Evolutionary conservation across 2,329 filamentous ascomycete species (phyloP).

Genomic region (Diplodia sapinea): DNA sequence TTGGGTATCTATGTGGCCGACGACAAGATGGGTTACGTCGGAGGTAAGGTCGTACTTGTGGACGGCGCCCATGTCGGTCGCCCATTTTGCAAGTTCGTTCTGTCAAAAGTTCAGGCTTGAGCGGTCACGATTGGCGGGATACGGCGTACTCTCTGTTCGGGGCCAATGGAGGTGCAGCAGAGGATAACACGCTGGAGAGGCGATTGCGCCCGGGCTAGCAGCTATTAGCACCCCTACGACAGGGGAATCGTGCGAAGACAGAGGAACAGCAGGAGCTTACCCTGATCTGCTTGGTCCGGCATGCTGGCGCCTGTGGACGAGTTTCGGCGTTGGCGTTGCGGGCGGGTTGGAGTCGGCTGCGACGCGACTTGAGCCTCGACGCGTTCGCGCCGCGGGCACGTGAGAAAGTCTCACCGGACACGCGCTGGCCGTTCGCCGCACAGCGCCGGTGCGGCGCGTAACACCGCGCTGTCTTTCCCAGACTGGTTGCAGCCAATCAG

Average conservation of each 20-base stretch:
- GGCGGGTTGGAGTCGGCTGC: slow-evolving; percentile 13
- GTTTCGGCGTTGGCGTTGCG: slow-evolving; percentile 18
- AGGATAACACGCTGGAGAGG: slow-evolving; percentile 69
- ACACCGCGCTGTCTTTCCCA: neutral
- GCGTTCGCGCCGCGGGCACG: slow-evolving; percentile 25
- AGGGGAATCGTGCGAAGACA: neutral
- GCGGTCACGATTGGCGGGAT: neutral
- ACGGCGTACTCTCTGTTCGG: slow-evolving; percentile 73
- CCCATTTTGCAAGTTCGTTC: slow-evolving; percentile 66
- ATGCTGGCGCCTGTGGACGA: slow-evolving; percentile 30
- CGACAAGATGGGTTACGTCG: slow-evolving; percentile 92
- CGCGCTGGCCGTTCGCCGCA: neutral
- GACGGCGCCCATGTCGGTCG: slow-evolving; percentile 80
- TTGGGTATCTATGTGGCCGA: slow-evolving; percentile 84
- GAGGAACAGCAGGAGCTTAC: slow-evolving; percentile 34
- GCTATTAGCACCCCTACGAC: slow-evolving; percentile 32
- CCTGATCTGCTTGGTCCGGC: slow-evolving; percentile 40
- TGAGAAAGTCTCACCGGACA: neutral
- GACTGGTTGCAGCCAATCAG: neutral
- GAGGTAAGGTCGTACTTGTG: slow-evolving; percentile 94
- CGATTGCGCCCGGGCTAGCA: slow-evolving; percentile 42
- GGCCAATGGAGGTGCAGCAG: slow-evolving; percentile 84
- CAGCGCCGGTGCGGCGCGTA: neutral
- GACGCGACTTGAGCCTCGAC: slow-evolving; percentile 12
- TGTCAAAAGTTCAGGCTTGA: slow-evolving; percentile 37